Evolutionary conservation across 805 yeast genomes (phyloP).

Genomic region (Sporopachydermia quercuum): DNA sequence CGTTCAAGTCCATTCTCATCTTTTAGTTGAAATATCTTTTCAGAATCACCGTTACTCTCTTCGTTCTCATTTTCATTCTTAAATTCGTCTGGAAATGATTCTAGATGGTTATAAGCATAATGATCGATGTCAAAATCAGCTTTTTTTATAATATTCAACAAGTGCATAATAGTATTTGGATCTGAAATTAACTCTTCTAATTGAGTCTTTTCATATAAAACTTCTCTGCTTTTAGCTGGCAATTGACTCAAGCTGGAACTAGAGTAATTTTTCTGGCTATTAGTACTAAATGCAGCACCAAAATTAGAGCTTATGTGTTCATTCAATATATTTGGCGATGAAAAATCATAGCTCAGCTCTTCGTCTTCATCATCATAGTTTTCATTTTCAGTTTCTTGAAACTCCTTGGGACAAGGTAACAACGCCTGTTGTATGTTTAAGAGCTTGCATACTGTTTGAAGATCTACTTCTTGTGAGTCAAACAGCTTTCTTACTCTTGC

Average conservation of each 20-base stretch:
- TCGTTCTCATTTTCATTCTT: not conserved
- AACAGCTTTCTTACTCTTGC: not conserved
- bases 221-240: not conserved
- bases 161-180: not conserved
- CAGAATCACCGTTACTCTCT: not conserved
- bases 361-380: constrained; percentile 9
- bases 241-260: not conserved
- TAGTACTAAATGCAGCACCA: too few species aligned
- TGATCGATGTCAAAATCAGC: not conserved
- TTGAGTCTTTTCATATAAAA: not conserved
- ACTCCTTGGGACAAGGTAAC: not conserved
- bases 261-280: not conserved
- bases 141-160: not conserved
- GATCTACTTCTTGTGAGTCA: not conserved
- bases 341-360: constrained; percentile 2
- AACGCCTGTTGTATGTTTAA: not conserved
- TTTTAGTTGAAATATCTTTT: not conserved
- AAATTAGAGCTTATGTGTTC: not conserved
- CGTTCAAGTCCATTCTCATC: too few species aligned
- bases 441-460: not conserved
- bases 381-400: not conserved
- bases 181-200: not conserved
- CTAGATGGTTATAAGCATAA: not conserved
- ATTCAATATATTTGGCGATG: not conserved
- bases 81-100: not conserved